These are phyloP conservation scores for Dictyostelium capitatum DNA, from an alignment of 78 protist species.

Conservation along the genomic window DNA sequence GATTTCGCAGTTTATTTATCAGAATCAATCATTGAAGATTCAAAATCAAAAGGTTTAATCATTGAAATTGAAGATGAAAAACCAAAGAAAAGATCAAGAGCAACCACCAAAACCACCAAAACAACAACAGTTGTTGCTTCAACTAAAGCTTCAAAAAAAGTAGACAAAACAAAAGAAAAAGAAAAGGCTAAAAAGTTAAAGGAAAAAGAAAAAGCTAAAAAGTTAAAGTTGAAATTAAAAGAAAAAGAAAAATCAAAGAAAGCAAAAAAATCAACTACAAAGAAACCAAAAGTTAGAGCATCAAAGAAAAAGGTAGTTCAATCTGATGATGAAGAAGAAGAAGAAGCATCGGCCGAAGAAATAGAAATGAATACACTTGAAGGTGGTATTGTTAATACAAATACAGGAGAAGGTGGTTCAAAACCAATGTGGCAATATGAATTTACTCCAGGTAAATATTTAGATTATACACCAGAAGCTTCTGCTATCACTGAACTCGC, in stretches of 20 bases:
- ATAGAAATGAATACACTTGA: background rate
- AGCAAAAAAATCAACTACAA: background rate
- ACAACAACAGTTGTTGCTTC: no score
- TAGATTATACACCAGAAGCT: conserved; percentile 53
- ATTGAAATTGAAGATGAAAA: conserved; percentile 36
- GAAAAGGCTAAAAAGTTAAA: background rate
- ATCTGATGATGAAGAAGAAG: background rate
- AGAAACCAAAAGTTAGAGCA: background rate
- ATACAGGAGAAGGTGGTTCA: background rate
- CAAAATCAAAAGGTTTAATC: conserved; percentile 27
- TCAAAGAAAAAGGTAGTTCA: background rate
- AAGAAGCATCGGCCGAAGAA: no score
- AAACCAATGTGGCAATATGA: conserved; percentile 54
- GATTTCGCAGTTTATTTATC: conserved; percentile 49
- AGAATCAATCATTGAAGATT: conserved; percentile 27
- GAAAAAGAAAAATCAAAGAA: background rate
- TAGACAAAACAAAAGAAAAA: background rate
- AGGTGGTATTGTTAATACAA: conserved; percentile 1
- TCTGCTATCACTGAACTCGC: conserved; percentile 50
- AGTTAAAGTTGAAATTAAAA: background rate
- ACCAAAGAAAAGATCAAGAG: conserved; percentile 1
- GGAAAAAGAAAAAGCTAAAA: background rate
- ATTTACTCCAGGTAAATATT: conserved; percentile 10
- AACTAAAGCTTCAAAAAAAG: background rate
- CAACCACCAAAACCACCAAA: background rate